A percentile compares a stretch with the other conserved stretches of the same genome.
phyloP scores from a whole-genome alignment of 257 asterid species.

The Thymus mandschuricus region DNA sequence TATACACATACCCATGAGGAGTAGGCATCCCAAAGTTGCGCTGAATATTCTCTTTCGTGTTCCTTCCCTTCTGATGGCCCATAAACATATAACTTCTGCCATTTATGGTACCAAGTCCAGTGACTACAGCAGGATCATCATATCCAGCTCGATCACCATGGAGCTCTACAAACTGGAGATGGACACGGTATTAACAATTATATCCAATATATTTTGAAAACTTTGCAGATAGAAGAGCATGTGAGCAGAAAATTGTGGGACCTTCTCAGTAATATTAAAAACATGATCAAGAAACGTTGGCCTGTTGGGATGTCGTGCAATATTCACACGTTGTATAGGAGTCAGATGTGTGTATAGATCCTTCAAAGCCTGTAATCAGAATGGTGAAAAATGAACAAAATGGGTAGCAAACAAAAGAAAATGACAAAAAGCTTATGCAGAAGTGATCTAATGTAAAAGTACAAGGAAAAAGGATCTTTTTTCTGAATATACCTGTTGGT shows the following conservation, averaged over 20 bases:
- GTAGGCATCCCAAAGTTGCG: conserved; percentile 99
- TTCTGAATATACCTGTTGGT: conserved; percentile 68
- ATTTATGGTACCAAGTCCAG: conserved; percentile 86
- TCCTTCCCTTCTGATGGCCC: conserved; percentile 93
- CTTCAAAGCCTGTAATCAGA: conserved; percentile 69
- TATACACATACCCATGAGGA: conserved; percentile 81
- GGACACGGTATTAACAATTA: background rate
- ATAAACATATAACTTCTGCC: conserved; percentile 87
- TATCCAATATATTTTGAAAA: background rate
- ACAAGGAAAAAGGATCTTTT: conserved; percentile 9
- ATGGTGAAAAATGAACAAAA: conserved; percentile 11
- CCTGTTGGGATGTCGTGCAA: conserved; percentile 89
- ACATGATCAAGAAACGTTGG: conserved; percentile 93
- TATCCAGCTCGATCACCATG: conserved; percentile 95
- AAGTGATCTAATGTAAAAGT: background rate
- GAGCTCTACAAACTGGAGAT: conserved; percentile 81
- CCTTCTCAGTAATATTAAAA: conserved; percentile 87
- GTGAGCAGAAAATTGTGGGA: conserved; percentile 25
- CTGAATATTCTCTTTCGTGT: conserved; percentile 83
- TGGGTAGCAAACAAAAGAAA: conserved; percentile 11
- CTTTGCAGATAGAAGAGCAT: background rate
- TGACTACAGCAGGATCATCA: conserved; percentile 90
- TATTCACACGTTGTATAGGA: conserved; percentile 82
- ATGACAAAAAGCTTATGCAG: conserved; percentile 14
- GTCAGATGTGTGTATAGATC: conserved; percentile 74